These are phyloP conservation scores for Xylaria acuta DNA, from an alignment of 495 filamentous ascomycete genomes.

Conservation along the genomic window DNA sequence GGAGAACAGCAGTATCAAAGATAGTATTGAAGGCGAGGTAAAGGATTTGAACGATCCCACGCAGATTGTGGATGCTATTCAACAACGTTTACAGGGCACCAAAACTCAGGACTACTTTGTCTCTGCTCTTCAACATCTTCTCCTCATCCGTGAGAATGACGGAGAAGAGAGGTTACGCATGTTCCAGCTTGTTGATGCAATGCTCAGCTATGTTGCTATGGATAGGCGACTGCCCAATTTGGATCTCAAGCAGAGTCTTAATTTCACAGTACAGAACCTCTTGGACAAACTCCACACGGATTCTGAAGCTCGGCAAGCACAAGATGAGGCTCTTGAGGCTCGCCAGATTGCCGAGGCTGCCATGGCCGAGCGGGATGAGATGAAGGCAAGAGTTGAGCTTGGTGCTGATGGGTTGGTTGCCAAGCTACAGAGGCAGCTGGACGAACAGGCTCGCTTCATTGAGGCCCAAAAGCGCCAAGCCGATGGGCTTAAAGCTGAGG, in stretches of 20 bases:
- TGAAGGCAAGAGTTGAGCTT: constrained; percentile 88
- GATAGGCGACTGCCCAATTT: constrained; percentile 94
- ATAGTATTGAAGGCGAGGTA: constrained; percentile 86
- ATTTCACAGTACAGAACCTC: constrained; percentile 94
- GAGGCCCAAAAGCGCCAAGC: constrained; percentile 85
- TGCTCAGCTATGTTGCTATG: constrained; percentile 99
- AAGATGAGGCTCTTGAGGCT: constrained; percentile 87
- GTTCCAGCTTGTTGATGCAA: constrained; percentile 97
- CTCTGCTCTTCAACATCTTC: constrained; percentile 91
- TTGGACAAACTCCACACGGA: constrained; percentile 96
- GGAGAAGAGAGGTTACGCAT: constrained; percentile 91
- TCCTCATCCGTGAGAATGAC: constrained; percentile 91
- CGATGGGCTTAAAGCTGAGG: constrained; percentile 84
- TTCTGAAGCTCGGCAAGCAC: constrained; percentile 86
- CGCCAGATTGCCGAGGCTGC: constrained; percentile 93
- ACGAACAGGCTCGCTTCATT: constrained; percentile 89
- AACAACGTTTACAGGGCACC: constrained; percentile 80
- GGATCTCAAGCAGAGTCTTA: constrained; percentile 95
- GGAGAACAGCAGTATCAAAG: constrained; percentile 88
- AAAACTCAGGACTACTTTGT: constrained; percentile 94
- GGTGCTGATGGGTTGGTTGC: constrained; percentile 93
- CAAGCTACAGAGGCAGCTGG: constrained; percentile 90
- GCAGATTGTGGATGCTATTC: constrained; percentile 94
- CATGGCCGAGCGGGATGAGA: constrained; percentile 94
- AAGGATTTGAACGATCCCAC: constrained; percentile 93